Evolutionary conservation across 2,329 filamentous ascomycete genomes (phyloP).

Genomic region (Cercospora brassicicola): DNA sequence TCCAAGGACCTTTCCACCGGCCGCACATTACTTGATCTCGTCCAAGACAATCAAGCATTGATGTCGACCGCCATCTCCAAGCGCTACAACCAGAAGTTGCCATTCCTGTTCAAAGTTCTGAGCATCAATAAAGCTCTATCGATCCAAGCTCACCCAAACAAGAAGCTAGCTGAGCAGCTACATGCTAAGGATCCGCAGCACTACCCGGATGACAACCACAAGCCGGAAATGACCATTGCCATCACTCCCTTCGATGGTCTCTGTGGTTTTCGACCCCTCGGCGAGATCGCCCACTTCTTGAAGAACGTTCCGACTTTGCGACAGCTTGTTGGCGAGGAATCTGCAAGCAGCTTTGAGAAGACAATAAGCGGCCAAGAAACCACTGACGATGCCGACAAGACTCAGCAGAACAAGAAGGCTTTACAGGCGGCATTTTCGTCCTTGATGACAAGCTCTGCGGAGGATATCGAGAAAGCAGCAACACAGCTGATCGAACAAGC

Average conservation of each 20-base stretch:
- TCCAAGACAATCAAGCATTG: constrained; percentile 81
- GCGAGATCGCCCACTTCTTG: constrained; percentile 84
- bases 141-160: constrained; percentile 78
- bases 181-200: constrained; percentile 86
- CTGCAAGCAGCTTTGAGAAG: constrained; percentile 48
- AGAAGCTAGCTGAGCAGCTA: constrained; percentile 81
- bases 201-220: constrained; percentile 99
- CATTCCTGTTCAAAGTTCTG: constrained; percentile 96
- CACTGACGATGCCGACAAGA: constrained; percentile 48
- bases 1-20: constrained; percentile 85
- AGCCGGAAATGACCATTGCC: constrained; percentile 98
- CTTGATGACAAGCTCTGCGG: constrained; percentile 74
- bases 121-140: constrained; percentile 94
- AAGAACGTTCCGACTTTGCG: constrained; percentile 58
- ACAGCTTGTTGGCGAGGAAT: constrained; percentile 50
- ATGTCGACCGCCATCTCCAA: constrained; percentile 71
- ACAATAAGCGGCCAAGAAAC: constrained; percentile 55
- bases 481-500: constrained; percentile 71
- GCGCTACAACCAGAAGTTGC: constrained; percentile 77
- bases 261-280: constrained; percentile 87
- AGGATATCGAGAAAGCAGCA: constrained; percentile 64
- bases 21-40: constrained; percentile 80
- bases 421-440: constrained; percentile 73
- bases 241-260: constrained; percentile 94
- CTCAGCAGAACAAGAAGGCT: constrained; percentile 68